A percentile compares a stretch with the other conserved stretches of the same genome.
phyloP scores from a whole-genome alignment of 148 eudicot genomes.

The Rhododendron mucronatum region DNA sequence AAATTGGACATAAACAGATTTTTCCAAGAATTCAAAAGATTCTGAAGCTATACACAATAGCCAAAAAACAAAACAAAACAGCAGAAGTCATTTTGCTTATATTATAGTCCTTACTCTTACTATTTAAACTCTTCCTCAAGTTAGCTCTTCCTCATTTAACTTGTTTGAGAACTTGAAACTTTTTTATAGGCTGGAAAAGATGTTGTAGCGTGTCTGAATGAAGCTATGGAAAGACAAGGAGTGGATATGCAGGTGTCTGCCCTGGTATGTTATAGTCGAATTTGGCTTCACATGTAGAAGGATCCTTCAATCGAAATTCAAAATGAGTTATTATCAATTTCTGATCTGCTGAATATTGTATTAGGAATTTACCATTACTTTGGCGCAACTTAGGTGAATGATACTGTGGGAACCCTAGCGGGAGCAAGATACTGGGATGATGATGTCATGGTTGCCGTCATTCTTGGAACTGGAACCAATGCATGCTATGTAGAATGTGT shows the following conservation, averaged over 20 bases:
- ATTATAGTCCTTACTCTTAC: neutral
- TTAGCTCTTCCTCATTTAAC: neutral
- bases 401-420: constrained; percentile 65
- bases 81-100: neutral
- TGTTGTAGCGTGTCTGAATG: constrained; percentile 68
- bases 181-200: constrained; percentile 54
- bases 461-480: constrained; percentile 83
- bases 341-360: neutral
- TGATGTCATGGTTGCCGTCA: constrained; percentile 74
- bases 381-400: constrained; percentile 49
- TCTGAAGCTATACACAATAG: neutral
- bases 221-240: constrained; percentile 65
- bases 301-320: neutral
- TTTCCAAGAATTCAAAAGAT: neutral
- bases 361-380: constrained; percentile 9
- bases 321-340: neutral
- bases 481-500: constrained; percentile 69
- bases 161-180: neutral
- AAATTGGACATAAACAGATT: neutral
- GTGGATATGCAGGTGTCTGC: constrained; percentile 64
- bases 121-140: neutral
- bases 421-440: constrained; percentile 77
- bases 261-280: constrained; percentile 38
- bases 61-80: neutral
- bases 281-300: neutral